These are phyloP conservation scores for Candida sanyaensis DNA, from an alignment of 1,139 yeast genomes.

Conservation along the genomic window DNA sequence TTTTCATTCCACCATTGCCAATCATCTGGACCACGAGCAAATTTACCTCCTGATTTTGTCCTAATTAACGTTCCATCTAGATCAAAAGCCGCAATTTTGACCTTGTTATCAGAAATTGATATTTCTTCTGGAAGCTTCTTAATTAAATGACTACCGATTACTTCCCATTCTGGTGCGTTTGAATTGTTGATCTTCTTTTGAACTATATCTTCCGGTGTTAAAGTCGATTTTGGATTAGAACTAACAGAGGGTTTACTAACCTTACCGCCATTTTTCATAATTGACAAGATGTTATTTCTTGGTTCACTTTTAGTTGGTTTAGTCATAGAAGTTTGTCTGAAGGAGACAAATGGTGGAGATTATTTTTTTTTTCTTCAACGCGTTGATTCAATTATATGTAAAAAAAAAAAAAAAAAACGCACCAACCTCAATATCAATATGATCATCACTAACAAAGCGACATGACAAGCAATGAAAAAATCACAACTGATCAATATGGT, in stretches of 20 bases:
- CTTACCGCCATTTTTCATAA: slow-evolving; percentile 3
- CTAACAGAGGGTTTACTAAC: not conserved
- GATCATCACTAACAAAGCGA: not conserved
- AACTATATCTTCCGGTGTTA: not conserved
- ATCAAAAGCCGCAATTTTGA: slow-evolving; percentile 70
- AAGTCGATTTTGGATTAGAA: not conserved
- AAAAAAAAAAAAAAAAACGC: not conserved
- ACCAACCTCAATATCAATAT: not conserved
- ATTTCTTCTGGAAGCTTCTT: slow-evolving; percentile 26
- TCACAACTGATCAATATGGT: slow-evolving; percentile 52
- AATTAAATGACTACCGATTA: slow-evolving; percentile 37
- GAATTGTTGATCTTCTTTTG: slow-evolving; percentile 1
- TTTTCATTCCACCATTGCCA: slow-evolving; percentile 62
- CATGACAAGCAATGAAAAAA: slow-evolving; percentile 15
- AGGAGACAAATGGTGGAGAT: not conserved
- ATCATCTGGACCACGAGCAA: slow-evolving; percentile 58
- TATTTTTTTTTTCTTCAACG: not conserved
- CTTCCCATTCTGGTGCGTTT: slow-evolving; percentile 23
- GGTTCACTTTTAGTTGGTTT: not conserved
- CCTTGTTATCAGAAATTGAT: slow-evolving; percentile 3
- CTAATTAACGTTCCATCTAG: slow-evolving; percentile 70
- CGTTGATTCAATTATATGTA: not conserved
- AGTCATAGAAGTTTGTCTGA: not conserved
- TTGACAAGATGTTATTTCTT: slow-evolving; percentile 7
- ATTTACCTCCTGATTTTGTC: slow-evolving; percentile 59